Evolutionary conservation across 441 rosid genomes (phyloP), one percentile per base, ranked within the genome.

Genomic region (Euphorbia corollata): DNA sequence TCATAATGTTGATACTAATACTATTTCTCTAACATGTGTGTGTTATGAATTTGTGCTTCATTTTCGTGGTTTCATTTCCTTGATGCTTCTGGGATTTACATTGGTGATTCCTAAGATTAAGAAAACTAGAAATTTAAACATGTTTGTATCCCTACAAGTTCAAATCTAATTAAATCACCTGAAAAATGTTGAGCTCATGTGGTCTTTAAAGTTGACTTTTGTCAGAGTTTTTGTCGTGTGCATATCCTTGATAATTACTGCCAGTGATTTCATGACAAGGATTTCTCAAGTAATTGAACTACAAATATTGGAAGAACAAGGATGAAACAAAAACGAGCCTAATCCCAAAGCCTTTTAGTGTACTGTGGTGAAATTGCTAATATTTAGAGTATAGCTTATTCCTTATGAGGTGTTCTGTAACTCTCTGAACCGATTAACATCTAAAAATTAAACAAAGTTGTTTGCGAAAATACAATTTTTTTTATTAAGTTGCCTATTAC

Each of bases 41-140:
- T 56, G 45, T 54, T 12, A 2, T 38, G 13, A 2, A 9, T 23
- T 24, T 59, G 32, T n/a, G 55, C 59, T 61, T 62, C 1, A 7
- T 51, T 19, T 57, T 12, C 13, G 18, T 56, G 22, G 51, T 71
- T 22, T 68, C 34, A 24, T 20, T 27, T 22, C 58, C 41, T 15
- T 47, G 62, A 53, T 67, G 18, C 38, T 67, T 67, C 30, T 63
- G 20, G 13, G 30, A n/a, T 34, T 47, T 12, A 16, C 63, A 4
- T 4, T 36, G 10, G 13, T 10, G 8, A 34, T 54, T 18, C 18
- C 47, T n/a, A 47, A 34, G 54, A 41, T 18, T 62, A 62, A 22
- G 43, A 54, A 30, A 24, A 3, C 11, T 4, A 5, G 19, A 41
- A 23, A 18, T 39, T 48, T 22, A 12, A 9, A 45, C 19, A 48